phyloP scores from a whole-genome alignment of 2,329 filamentous ascomycete species.

The Gremmenia infestans region DNA sequence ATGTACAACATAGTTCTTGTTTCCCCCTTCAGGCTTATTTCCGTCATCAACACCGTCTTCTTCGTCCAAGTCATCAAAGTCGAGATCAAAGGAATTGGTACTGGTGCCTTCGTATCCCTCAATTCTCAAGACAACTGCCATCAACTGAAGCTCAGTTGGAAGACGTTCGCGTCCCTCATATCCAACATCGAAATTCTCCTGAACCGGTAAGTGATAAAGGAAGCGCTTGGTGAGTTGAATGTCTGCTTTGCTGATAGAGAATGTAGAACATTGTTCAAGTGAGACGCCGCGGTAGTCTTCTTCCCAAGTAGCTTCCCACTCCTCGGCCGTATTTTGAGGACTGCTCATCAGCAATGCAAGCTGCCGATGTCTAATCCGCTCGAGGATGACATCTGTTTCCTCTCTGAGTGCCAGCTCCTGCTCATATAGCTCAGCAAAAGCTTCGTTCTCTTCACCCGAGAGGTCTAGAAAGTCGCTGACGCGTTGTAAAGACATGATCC shows the following conservation, averaged over 20 bases:
- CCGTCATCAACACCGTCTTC: not conserved
- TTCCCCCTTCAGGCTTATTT: not conserved
- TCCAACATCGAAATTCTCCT: not conserved
- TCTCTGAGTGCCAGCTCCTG: not conserved
- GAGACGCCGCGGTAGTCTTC: not conserved
- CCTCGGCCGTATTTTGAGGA: not conserved
- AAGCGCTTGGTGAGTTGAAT: not conserved
- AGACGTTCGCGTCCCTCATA: not conserved
- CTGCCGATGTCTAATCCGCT: not conserved
- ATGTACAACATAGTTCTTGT: not conserved
- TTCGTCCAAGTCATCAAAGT: not conserved
- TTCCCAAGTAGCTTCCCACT: not conserved
- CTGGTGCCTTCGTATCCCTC: not conserved
- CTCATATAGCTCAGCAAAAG: not conserved
- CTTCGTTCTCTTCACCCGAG: not conserved
- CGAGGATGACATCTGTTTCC: not conserved
- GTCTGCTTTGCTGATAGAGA: not conserved
- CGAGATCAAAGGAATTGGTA: not conserved
- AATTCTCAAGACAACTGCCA: not conserved
- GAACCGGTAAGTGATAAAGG: not conserved
- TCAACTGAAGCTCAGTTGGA: not conserved
- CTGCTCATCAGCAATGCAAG: not conserved
- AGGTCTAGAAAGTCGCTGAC: not conserved
- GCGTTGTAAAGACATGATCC: constrained; percentile 8
- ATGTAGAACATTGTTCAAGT: not conserved